Conservation (phyloP, 208 protist genomes). For the Crithidia thermophila region DNA sequence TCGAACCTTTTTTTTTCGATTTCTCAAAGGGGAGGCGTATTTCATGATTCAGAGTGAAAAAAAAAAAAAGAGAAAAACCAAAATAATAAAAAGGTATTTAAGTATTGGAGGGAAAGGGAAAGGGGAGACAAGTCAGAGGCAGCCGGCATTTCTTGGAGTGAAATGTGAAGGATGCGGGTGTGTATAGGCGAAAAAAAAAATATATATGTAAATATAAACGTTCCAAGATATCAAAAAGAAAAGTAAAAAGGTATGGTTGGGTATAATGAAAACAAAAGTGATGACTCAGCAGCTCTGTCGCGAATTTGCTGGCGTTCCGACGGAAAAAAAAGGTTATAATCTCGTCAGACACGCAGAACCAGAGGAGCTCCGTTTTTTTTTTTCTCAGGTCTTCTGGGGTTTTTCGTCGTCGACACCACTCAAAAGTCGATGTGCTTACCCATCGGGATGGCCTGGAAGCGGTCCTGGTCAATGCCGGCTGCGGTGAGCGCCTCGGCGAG, state of each 20-base stretch:
- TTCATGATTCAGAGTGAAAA: neutral
- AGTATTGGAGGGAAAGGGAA: too few species aligned
- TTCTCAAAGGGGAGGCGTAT: neutral
- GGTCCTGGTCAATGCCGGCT: constrained; percentile 22
- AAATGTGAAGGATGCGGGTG: too few species aligned
- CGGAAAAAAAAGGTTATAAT: too few species aligned
- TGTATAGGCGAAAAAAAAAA: too few species aligned
- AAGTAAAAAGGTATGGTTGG: neutral
- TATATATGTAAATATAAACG: neutral
- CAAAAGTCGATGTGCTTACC: constrained; percentile 45
- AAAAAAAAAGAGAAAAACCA: neutral
- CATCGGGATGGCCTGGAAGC: constrained; percentile 46
- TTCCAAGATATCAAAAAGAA: neutral
- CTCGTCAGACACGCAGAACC: too few species aligned
- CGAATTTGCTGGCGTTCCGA: too few species aligned
- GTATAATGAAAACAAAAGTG: neutral
- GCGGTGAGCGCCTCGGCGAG: constrained; percentile 31
- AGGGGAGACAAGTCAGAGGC: too few species aligned
- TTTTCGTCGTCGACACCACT: neutral
- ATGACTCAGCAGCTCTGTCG: too few species aligned
- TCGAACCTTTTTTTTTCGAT: neutral
- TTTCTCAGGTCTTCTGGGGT: too few species aligned
- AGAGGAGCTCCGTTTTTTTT: too few species aligned
- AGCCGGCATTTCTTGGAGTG: too few species aligned
- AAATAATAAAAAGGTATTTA: neutral